phyloP scores from a whole-genome alignment of 345 rosid species.

The Dimocarpus longan region DNA sequence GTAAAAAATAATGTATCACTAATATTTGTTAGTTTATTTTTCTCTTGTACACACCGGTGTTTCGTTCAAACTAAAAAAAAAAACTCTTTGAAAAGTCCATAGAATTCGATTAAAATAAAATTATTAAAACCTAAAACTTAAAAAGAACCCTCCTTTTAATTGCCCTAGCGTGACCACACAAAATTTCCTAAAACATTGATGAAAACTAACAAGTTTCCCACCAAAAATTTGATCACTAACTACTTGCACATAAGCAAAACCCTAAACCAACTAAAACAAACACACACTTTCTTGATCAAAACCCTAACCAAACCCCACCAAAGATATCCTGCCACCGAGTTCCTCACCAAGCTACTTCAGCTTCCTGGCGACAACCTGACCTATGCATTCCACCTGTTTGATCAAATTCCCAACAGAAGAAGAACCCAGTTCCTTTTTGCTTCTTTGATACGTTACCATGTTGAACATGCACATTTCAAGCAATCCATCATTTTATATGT shows the following conservation, averaged over 20 bases:
- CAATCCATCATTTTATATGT: constrained; percentile 32
- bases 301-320: constrained; percentile 13
- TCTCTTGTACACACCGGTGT: no score
- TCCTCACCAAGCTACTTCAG: constrained; percentile 23
- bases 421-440: constrained; percentile 35
- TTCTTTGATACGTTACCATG: constrained; percentile 38
- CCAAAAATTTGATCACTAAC: constrained; percentile 6
- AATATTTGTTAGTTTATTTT: no score
- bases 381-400: constrained; percentile 44
- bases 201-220: neutral
- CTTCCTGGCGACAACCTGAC: constrained; percentile 29
- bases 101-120: no score
- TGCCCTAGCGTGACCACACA: neutral
- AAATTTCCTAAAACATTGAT: constrained; percentile 9
- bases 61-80: no score
- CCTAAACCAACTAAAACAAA: constrained; percentile 35
- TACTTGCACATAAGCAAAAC: constrained; percentile 23
- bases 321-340: constrained; percentile 4
- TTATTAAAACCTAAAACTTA: no score
- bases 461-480: constrained; percentile 23
- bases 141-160: neutral
- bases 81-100: no score
- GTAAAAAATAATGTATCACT: no score
- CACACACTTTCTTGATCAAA: constrained; percentile 35
- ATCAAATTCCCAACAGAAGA: constrained; percentile 34